These are phyloP conservation scores for Syncephalastrum sp. DNA, from an alignment of 371 early-diverging fungal genomes.

Conservation along the genomic window DNA sequence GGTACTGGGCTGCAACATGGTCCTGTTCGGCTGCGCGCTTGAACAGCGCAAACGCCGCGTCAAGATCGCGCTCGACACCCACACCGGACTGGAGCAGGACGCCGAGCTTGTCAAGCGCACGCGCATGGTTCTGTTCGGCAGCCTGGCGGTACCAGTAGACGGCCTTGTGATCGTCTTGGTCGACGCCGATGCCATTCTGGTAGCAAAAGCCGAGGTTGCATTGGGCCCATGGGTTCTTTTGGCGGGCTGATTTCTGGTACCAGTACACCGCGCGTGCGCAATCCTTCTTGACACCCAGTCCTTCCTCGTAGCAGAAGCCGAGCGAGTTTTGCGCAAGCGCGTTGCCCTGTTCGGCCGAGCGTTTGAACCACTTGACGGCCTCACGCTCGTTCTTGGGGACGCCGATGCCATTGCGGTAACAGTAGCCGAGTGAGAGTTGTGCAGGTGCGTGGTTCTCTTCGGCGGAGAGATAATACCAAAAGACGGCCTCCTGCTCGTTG, in stretches of 20 bases:
- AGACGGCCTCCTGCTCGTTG: conserved; percentile 66
- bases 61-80: conserved; percentile 56
- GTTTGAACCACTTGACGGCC: conserved; percentile 70
- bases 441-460: conserved; percentile 67
- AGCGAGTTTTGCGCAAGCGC: conserved; percentile 81
- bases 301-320: conserved; percentile 81
- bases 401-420: conserved; percentile 75
- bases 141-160: conserved; percentile 70
- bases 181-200: conserved; percentile 76
- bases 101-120: conserved; percentile 82
- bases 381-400: conserved; percentile 63
- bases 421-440: conserved; percentile 83
- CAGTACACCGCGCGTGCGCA: conserved; percentile 68
- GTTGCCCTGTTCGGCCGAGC: conserved; percentile 69
- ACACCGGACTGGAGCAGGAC: conserved; percentile 75
- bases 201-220: conserved; percentile 82
- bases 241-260: conserved; percentile 72
- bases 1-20: conserved; percentile 57
- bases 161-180: conserved; percentile 56
- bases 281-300: conserved; percentile 64
- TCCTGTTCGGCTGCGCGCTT: conserved; percentile 62
- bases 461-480: conserved; percentile 66
- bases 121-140: conserved; percentile 63
- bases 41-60: conserved; percentile 57
- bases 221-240: conserved; percentile 81